Base-by-base conservation (phyloP, 306 rosid species). In the Oxytropis ochrocephala region DNA sequence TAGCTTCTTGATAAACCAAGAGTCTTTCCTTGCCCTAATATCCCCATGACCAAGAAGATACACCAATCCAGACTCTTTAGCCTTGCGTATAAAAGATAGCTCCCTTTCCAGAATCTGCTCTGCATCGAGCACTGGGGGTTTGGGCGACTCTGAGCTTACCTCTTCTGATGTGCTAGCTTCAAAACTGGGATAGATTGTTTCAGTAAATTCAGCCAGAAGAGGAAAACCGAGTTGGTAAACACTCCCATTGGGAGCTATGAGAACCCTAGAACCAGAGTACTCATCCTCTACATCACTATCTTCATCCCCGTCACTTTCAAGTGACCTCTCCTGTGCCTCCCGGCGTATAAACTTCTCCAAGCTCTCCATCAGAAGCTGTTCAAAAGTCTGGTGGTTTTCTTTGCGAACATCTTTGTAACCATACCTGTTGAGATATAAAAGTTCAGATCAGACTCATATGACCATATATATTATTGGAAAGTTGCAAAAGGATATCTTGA, bases 41-140 rank as follows among this genome's bases (percentile, higher is more conserved):
- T 93, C 98, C 46, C 98, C 98, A 33, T 90, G 97, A 71, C 98
- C 97, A 49, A 93, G 88, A 81, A 88, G 98, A 79, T 93, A 93
- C 50, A 93, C 98, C 19, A 93, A 80, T 50, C 98, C 97, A 12
- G 98, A 88, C 75, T 88, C 98, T 85, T 87, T 93, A 32, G 97
- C 98, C 69, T 79, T 88, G 73, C 77, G 90, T 44, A 90, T 90
- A 71, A 93, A 93, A 57, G 94, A 86, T 17, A 93, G 79, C 76
- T 93, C 98, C 78, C 92, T 79, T 70, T 90, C 98, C 50, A 93
- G 86, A 84, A 93, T 77, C 48, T 90, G 97, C 82, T 93, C 98
- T 29, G 94, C 83, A 76, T 86, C 97, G 18, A 85, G 43, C 60
- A 13, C 47, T 8, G 88, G 75, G 61, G 85, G 72, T 57, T 83